phyloP scores from a whole-genome alignment of 2,329 filamentous ascomycete species.

The Pyrenochaeta sp. region DNA sequence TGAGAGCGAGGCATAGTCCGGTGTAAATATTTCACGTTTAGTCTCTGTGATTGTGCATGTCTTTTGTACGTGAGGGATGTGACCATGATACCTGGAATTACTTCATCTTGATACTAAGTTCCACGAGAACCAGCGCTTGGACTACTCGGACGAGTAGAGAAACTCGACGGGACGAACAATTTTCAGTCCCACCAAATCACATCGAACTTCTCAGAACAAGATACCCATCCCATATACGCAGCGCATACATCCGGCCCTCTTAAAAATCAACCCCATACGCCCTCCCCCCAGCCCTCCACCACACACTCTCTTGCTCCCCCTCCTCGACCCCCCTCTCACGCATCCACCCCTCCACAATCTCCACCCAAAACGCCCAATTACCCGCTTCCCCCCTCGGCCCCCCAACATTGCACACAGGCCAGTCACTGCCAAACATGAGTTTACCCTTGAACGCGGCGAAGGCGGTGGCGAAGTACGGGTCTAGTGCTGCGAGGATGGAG shows the following conservation, averaged over 20 bases:
- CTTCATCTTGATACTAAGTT: too few relatives aligned
- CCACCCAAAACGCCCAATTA: slow-evolving; percentile 79
- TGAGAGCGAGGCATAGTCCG: too few relatives aligned
- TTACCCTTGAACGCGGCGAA: slow-evolving; percentile 74
- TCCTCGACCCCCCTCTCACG: slow-evolving; percentile 59
- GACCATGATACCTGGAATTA: too few relatives aligned
- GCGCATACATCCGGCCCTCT: too few relatives aligned
- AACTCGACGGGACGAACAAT: too few relatives aligned
- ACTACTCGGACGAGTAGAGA: too few relatives aligned
- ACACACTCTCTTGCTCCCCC: slow-evolving; percentile 71
- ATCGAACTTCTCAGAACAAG: too few relatives aligned
- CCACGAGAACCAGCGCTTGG: too few relatives aligned
- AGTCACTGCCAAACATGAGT: slow-evolving; percentile 92
- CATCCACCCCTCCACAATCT: slow-evolving; percentile 72
- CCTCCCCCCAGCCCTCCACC: slow-evolving; percentile 73
- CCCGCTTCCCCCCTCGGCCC: slow-evolving; percentile 59
- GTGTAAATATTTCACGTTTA: too few relatives aligned
- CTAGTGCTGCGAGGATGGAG: slow-evolving; percentile 27
- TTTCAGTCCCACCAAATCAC: too few relatives aligned
- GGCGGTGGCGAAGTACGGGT: slow-evolving; percentile 47
- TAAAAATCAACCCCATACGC: slow-evolving; percentile 64
- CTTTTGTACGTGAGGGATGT: too few relatives aligned
- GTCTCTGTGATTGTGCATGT: too few relatives aligned
- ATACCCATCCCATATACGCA: background rate
- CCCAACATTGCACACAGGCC: slow-evolving; percentile 85